phyloP scores from a whole-genome alignment of 768 basidiomycete genomes.

The Xanthoconium purpureum region DNA sequence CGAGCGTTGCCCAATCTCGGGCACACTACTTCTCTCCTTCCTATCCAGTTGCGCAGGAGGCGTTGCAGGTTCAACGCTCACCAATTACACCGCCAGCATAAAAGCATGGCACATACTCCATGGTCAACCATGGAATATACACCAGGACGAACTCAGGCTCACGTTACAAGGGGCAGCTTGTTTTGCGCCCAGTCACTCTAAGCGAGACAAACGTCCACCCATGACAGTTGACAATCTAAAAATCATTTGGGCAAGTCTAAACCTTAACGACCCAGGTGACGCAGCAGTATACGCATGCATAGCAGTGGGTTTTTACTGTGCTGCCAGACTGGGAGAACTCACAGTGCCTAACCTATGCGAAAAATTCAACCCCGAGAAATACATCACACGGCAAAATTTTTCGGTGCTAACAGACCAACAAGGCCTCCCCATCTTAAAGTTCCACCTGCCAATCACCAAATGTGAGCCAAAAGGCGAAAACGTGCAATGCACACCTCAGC shows the following conservation, averaged over 20 bases:
- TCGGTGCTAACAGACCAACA: too few relatives aligned
- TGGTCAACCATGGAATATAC: neutral
- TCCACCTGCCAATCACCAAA: too few relatives aligned
- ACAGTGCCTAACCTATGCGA: too few relatives aligned
- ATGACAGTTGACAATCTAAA: too few relatives aligned
- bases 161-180: neutral
- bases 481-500: too few relatives aligned
- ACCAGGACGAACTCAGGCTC: neutral
- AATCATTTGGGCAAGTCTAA: too few relatives aligned
- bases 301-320: neutral
- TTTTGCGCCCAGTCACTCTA: neutral
- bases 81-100: neutral
- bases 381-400: too few relatives aligned
- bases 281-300: neutral
- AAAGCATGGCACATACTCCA: neutral
- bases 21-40: neutral
- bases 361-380: too few relatives aligned
- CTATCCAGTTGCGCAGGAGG: neutral
- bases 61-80: neutral
- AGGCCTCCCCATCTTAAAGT: too few relatives aligned
- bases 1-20: neutral
- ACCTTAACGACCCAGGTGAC: neutral
- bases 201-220: neutral
- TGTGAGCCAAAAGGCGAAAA: too few relatives aligned
- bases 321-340: too few relatives aligned